phyloP scores from a whole-genome alignment of 1,139 yeast species.

The Hansenula sp. region DNA sequence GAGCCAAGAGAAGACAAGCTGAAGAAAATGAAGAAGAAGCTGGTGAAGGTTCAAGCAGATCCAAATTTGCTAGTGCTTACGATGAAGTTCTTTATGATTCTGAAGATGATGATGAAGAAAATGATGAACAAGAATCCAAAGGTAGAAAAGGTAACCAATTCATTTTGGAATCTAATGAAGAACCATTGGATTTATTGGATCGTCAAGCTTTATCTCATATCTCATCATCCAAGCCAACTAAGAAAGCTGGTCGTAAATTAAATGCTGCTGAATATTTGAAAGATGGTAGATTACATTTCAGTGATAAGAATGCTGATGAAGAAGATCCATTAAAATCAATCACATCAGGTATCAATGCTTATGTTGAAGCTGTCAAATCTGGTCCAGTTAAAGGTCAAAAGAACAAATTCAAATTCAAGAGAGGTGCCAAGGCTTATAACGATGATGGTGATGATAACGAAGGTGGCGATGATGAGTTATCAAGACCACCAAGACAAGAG shows the following conservation, averaged over 20 bases:
- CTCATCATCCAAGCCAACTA: constrained; percentile 77
- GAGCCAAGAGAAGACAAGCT: constrained; percentile 71
- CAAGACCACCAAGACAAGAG: constrained; percentile 14
- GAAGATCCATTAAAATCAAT: constrained; percentile 46
- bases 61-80: constrained; percentile 66
- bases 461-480: constrained; percentile 31
- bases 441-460: constrained; percentile 55
- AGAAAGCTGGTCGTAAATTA: constrained; percentile 35
- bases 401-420: constrained; percentile 84
- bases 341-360: constrained; percentile 74
- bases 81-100: constrained; percentile 44
- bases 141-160: constrained; percentile 47
- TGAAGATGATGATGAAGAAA: constrained; percentile 36
- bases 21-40: constrained; percentile 30
- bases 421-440: constrained; percentile 46
- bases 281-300: constrained; percentile 49
- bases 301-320: constrained; percentile 40
- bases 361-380: constrained; percentile 86
- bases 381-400: constrained; percentile 93
- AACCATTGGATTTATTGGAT: constrained; percentile 87
- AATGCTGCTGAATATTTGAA: constrained; percentile 40
- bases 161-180: constrained; percentile 74
- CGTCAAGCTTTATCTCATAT: constrained; percentile 81
- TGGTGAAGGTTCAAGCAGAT: constrained; percentile 24
- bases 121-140: constrained; percentile 29